Base-by-base conservation (phyloP, 1,139 yeast species). In the Yamadazyma diddensiae region DNA sequence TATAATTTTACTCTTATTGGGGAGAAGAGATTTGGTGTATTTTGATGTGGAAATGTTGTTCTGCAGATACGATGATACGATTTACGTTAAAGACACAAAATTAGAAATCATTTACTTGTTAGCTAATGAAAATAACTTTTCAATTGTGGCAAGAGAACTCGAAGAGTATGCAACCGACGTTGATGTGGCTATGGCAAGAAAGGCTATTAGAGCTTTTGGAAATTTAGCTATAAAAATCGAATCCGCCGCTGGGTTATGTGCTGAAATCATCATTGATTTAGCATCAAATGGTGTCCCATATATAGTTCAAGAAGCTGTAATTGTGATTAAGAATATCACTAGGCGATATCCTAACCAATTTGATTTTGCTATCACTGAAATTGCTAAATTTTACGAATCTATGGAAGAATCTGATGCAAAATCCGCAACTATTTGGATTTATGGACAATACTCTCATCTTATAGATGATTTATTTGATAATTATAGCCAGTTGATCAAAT, bases 151-250 rank as follows among this genome's bases (percentile, higher is more conserved):
- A 29, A 64, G 77, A 16, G 97, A 90, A 51, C 59, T 90, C 28
- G 84, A 81, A 43, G 95, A 85, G 48, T 87, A 88, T 53, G 94
- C 95, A 4, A 76, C 90, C 0, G 95, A 86, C 46, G 82, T 86
- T 20, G 95, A 87, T 53, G 76, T 82, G 7, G 82, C 85, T 35
- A 84, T 86, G 79, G 86, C 94, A 1, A 65, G 94, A 34, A 86
- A 87, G 48, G 87, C 97, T 0, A 81, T 90, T 3, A 64, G 95
- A 37, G 95, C 96, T 0, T 80, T 92, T 44, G 97, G 97, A 2
- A 85, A 87, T 47, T 63, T 92, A 23, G 95, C 96, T 0, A 79
- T 88, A 20, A 87, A 86, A 48, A 61, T 87, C 16, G 52, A 55
- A 7, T 74, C 62, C 31, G 65, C 73, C 1, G 79, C 92, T 0